Evolutionary conservation across 805 yeast genomes (phyloP).

Genomic region (Sugiyamaella valdiviana): DNA sequence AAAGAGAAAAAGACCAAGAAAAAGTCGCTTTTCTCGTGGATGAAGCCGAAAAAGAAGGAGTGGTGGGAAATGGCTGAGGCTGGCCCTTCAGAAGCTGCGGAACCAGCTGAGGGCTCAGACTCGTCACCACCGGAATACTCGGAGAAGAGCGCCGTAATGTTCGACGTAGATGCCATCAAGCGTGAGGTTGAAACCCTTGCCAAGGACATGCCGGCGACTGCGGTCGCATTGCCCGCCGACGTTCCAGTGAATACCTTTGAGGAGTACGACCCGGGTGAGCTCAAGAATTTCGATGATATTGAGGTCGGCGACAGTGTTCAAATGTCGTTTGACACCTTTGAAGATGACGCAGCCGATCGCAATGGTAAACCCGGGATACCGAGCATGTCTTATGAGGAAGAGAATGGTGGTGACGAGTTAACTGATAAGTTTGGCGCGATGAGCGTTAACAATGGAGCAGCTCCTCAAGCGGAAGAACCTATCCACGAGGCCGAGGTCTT

Average conservation of each 20-base stretch:
- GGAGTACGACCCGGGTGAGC: conserved; percentile 12
- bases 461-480: neutral
- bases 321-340: conserved; percentile 26
- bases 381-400: conserved; percentile 2
- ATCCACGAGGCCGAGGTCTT: neutral
- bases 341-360: conserved; percentile 24
- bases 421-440: too few species aligned
- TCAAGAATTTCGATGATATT: neutral
- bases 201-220: conserved; percentile 7
- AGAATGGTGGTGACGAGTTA: neutral
- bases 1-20: conserved; percentile 28
- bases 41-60: conserved; percentile 46
- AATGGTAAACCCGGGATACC: conserved; percentile 9
- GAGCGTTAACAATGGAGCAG: too few species aligned
- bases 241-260: conserved; percentile 1
- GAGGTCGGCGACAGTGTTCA: conserved; percentile 16
- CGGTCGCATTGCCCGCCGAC: conserved; percentile 1
- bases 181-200: conserved; percentile 32
- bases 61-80: conserved; percentile 49
- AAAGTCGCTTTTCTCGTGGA: conserved; percentile 37
- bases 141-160: conserved; percentile 36
- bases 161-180: conserved; percentile 36
- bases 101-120: conserved; percentile 31
- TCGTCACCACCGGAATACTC: conserved; percentile 24
- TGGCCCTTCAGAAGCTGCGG: conserved; percentile 31